A percentile compares a stretch with the other conserved stretches of the same genome.
These are phyloP conservation scores for Marchantia paleacea DNA, from an alignment of 225 moss, liverwort and hornwort species.

Conservation along the genomic window DNA sequence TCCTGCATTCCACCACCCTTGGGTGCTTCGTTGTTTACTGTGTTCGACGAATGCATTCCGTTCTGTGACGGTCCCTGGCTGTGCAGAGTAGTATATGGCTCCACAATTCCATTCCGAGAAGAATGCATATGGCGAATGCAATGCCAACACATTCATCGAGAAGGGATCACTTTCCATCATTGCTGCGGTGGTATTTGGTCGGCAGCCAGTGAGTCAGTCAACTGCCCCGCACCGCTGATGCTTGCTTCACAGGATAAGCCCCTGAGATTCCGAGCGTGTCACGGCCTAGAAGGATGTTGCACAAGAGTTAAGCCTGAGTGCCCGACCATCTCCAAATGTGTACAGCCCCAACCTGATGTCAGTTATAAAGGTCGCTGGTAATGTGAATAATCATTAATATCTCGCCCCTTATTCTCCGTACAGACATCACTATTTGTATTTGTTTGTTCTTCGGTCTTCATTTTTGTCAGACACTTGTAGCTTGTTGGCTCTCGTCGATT, in stretches of 20 bases:
- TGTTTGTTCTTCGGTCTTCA: too few relatives aligned
- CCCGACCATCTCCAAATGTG: background rate
- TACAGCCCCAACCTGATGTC: background rate
- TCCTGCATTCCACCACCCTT: too few relatives aligned
- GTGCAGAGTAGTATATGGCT: background rate
- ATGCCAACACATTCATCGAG: background rate
- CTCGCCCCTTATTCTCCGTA: background rate
- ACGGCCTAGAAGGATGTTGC: background rate
- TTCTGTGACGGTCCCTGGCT: background rate
- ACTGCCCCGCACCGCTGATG: background rate
- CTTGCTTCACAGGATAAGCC: background rate
- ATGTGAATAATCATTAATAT: background rate
- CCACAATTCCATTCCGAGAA: background rate
- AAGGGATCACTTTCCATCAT: background rate
- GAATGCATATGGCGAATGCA: background rate
- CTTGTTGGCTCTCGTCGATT: background rate
- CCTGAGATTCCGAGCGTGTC: background rate
- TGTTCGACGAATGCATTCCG: too few relatives aligned
- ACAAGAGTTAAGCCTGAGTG: background rate
- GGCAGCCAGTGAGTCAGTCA: background rate
- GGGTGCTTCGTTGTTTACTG: too few relatives aligned
- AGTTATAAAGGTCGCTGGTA: background rate
- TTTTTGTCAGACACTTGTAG: background rate
- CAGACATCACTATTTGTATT: background rate
- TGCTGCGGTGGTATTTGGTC: background rate